A percentile compares a stretch with the other conserved stretches of the same genome.
These are phyloP conservation scores for Alternaria sp. DNA, from an alignment of 2,329 filamentous ascomycete genomes.

Conservation along the genomic window DNA sequence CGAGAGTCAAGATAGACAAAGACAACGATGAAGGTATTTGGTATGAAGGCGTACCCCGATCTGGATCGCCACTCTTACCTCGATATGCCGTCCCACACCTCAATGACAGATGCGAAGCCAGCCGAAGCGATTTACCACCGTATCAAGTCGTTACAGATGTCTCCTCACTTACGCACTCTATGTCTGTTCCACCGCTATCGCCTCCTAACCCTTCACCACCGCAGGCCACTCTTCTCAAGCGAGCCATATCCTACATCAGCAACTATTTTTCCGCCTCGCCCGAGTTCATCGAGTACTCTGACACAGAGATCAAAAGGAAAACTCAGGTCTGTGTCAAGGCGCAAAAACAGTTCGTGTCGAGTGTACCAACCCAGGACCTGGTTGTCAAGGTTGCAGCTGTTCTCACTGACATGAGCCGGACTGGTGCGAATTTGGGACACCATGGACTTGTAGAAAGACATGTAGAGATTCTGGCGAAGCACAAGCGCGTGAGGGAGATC, in stretches of 20 bases:
- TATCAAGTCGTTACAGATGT: neutral
- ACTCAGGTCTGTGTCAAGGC: neutral
- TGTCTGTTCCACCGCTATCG: neutral
- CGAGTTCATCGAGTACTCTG: slow-evolving; percentile 3
- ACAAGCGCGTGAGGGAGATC: slow-evolving; percentile 14
- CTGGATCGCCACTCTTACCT: too few species aligned
- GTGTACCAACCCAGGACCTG: too few species aligned
- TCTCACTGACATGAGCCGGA: neutral
- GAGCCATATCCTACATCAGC: neutral
- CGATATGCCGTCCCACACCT: neutral
- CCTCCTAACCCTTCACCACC: too few species aligned
- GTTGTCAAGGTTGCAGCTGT: slow-evolving; percentile 9
- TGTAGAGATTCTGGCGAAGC: slow-evolving; percentile 11
- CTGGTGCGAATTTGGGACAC: neutral
- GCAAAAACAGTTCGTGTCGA: neutral
- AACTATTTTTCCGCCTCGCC: neutral
- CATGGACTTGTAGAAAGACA: neutral
- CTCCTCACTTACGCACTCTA: neutral
- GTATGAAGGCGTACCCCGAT: neutral
- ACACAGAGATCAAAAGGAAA: neutral
- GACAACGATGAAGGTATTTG: neutral
- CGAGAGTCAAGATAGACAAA: neutral
- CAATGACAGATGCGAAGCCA: neutral
- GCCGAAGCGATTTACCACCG: neutral
- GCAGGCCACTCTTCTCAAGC: neutral